Evolutionary conservation across 495 filamentous ascomycete species (phyloP).

Genomic region (Clavariopsis aquatica): DNA sequence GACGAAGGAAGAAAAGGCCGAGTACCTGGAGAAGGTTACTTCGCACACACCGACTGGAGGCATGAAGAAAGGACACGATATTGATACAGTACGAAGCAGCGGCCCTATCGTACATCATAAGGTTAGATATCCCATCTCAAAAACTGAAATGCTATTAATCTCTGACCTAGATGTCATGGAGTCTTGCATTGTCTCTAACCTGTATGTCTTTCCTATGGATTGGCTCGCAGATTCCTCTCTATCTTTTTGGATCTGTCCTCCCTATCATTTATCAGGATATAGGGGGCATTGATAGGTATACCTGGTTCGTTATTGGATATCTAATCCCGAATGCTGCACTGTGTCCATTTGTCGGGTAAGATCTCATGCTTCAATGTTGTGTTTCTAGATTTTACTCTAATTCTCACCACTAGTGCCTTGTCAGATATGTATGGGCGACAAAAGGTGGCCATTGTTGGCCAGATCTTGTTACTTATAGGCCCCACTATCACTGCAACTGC

Average conservation of each 20-base stretch:
- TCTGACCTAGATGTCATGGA: conserved; percentile 24
- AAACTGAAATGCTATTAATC: not conserved
- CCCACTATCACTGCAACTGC: conserved; percentile 67
- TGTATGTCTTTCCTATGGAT: conserved; percentile 42
- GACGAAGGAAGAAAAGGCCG: not conserved
- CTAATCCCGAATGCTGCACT: conserved; percentile 67
- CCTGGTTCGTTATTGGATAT: conserved; percentile 73
- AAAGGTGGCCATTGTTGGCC: conserved; percentile 67
- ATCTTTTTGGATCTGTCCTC: conserved; percentile 46
- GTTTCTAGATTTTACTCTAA: not conserved
- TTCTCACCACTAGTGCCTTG: conserved; percentile 47
- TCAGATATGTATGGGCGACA: conserved; percentile 72
- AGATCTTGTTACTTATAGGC: conserved; percentile 61
- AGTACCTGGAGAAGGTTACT: not conserved
- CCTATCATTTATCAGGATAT: conserved; percentile 67
- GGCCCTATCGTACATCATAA: not conserved
- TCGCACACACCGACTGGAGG: not conserved
- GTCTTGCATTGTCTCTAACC: conserved; percentile 25
- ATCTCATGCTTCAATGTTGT: not conserved
- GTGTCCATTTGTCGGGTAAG: conserved; percentile 66
- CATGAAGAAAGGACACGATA: too few species aligned
- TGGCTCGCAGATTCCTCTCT: conserved; percentile 43
- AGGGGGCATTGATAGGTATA: conserved; percentile 66
- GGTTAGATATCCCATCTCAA: not conserved
- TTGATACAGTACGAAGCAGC: not conserved